Evolutionary conservation across 805 yeast genomes (phyloP), one percentile per base, ranked within the genome.

Genomic region (Wickerhamiella hasegawae): DNA sequence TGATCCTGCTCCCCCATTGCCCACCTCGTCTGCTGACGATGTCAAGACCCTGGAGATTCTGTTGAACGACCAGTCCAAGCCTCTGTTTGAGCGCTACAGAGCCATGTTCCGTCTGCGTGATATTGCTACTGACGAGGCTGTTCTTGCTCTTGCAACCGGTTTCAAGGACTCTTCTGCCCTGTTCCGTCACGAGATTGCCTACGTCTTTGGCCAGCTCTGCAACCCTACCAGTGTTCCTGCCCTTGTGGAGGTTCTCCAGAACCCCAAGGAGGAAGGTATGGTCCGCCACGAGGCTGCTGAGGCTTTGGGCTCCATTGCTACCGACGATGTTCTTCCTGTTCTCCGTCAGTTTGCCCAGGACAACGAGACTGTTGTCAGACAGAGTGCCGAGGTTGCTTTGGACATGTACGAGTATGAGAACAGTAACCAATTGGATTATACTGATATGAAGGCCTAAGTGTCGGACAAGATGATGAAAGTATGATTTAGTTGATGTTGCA

Each of bases 261-360:
- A 81, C 56, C 70, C 66, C 40, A 52, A 59, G 12, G 95, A 90
- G 63, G 97, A 93, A 35, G 94, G 92, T 44, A 90, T 90, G 99
- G 98, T 92, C 23, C 78, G 99, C 62, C 99, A 90, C 55, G 99
- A 90, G 63, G 98, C 97, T 39, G 98, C 97, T 18, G 99, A 90
- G 62, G 98, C 98, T 18, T 68, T 92, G 49, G 98, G 98, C 19
- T 72, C 94, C 20, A 90, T 90, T 54, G 97, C 95, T 19, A 82
- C 96, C 8, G 94, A 82, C 50, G 96, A 87, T 40, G 94, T 87
- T 26, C 66, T 87, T 45, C 95, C 96, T 12, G 77, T 90, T 24
- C 70, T 92, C 52, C 69, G 79, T 55, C 63, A 73, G 31, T 80
- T 80, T 56, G 68, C 85, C 49, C 64, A 71, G 45, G 98, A 90